Conservation (phyloP, 148 eudicot species). For the Amaranthus palmeri region DNA sequence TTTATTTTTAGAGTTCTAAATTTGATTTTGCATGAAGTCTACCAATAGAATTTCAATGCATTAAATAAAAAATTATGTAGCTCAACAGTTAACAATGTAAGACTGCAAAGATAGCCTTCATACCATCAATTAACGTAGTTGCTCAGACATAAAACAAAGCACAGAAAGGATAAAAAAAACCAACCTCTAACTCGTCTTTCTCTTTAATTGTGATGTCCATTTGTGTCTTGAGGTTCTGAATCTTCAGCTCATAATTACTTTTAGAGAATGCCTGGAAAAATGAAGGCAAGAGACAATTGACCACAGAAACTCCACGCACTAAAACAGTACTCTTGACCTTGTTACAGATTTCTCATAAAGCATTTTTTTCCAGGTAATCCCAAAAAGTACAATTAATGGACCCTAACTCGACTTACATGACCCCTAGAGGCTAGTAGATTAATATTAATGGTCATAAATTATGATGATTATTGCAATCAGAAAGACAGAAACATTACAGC, state of each 20-base stretch:
- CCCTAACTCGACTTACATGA: not conserved
- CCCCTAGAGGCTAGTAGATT: not conserved
- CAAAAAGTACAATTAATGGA: not conserved
- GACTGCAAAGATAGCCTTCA: constrained; percentile 3
- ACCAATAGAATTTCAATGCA: not conserved
- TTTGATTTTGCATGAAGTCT: not conserved
- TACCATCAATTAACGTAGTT: not conserved
- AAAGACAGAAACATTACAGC: no score
- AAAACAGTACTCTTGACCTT: not conserved
- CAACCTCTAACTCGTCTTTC: constrained; percentile 64
- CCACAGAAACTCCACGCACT: not conserved
- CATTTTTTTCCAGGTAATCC: not conserved
- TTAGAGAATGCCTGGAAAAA: constrained; percentile 40
- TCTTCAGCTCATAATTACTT: constrained; percentile 48
- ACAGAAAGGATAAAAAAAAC: constrained; percentile 10
- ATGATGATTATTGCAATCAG: no score
- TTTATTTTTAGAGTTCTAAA: not conserved
- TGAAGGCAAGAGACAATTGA: not conserved
- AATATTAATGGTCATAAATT: no score
- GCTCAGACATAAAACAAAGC: not conserved
- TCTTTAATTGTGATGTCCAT: constrained; percentile 54
- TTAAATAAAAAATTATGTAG: not conserved
- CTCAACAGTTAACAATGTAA: not conserved
- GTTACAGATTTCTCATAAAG: not conserved
- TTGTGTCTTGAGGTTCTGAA: constrained; percentile 53